Base-by-base conservation (phyloP, 192 early-diverging fungal species). In the Mortierella antarctica region DNA sequence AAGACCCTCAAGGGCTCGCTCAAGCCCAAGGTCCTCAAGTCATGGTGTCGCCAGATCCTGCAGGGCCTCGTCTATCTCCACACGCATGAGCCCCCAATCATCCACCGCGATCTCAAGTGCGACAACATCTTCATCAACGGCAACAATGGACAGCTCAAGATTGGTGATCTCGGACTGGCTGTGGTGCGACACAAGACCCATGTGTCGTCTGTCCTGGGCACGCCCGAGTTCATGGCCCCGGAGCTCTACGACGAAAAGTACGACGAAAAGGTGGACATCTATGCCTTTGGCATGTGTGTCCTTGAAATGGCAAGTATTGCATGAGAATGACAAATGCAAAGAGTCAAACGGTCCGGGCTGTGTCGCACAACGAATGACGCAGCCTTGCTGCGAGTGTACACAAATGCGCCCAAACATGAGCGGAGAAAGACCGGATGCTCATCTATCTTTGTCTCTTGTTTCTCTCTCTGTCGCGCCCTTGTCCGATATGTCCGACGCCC, bases 111-210 rank as follows among this genome's bases (percentile, higher is more conserved):
- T 51, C 78, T 92, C 66, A 89, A 92, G 61, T 92, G 89, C 76
- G 88, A 91, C 63, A 96, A 96, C 65, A 93, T 96, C 40, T 96
- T 96, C 68, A 94, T 96, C 69, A 96, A 96, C 70, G 94, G 94
- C 49, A 91, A 92, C 60, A 92, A 96, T 70, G 95, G 95, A 58
- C 89, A 93, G 81, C 91, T 92, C 23, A 96, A 95, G 74, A 95
- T 96, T 74, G 95, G 95, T 6, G 95, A 96, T 71, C 84, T 96
- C 57, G 95, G 95, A 11, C 83, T 93, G 12, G 92, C 92, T 10
- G 86, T 89, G 8, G 87, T 91, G 41, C 92, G 92, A 51, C 74
- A 83, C 65, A 55, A 77, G 18, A 89, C 92, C 48, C 92, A 93
- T 75, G 85, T 89, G 23, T 91, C 90, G 6, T 91, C 89, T n/a